Percentiles rank a stretch among this genome's conserved stretches.
phyloP scores from a whole-genome alignment of 176 grass and related monocot genomes.

The Zoysia pacifica region DNA sequence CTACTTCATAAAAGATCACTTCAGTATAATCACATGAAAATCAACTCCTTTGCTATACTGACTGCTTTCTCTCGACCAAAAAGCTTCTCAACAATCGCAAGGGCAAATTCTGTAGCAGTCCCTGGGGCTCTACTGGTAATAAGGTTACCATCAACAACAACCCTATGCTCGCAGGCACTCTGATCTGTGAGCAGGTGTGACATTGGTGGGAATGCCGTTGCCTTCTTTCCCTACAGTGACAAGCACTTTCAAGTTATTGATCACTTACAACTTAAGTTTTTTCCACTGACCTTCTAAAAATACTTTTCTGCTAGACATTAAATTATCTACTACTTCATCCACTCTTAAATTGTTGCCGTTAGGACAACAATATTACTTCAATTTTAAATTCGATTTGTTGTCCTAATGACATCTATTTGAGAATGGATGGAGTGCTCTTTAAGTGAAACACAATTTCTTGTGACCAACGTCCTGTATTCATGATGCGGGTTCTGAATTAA shows the following conservation, averaged over 20 bases:
- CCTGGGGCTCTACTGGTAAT: slow-evolving; percentile 82
- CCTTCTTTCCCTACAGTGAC: slow-evolving; percentile 73
- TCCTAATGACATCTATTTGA: too few relatives aligned
- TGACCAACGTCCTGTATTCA: not conserved
- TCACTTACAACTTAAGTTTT: not conserved
- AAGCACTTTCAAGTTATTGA: slow-evolving; percentile 15
- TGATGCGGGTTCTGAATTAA: not conserved
- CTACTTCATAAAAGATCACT: not conserved
- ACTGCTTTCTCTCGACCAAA: slow-evolving; percentile 64
- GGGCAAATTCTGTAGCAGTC: slow-evolving; percentile 50
- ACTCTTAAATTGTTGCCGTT: too few relatives aligned
- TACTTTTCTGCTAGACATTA: not conserved
- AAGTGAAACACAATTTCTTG: not conserved
- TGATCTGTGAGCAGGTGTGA: slow-evolving; percentile 60
- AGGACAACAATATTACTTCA: too few relatives aligned
- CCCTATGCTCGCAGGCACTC: slow-evolving; percentile 55
- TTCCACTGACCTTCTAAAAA: not conserved
- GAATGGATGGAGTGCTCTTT: not conserved
- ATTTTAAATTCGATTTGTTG: too few relatives aligned
- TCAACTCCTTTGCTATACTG: slow-evolving; percentile 51
- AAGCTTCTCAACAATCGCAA: slow-evolving; percentile 73
- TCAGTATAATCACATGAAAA: slow-evolving; percentile 48
- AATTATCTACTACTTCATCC: not conserved
- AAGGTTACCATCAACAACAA: slow-evolving; percentile 68
- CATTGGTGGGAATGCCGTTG: slow-evolving; percentile 62